phyloP scores from a whole-genome alignment of 1,139 yeast genomes.

The Candida tetrigidarum region DNA sequence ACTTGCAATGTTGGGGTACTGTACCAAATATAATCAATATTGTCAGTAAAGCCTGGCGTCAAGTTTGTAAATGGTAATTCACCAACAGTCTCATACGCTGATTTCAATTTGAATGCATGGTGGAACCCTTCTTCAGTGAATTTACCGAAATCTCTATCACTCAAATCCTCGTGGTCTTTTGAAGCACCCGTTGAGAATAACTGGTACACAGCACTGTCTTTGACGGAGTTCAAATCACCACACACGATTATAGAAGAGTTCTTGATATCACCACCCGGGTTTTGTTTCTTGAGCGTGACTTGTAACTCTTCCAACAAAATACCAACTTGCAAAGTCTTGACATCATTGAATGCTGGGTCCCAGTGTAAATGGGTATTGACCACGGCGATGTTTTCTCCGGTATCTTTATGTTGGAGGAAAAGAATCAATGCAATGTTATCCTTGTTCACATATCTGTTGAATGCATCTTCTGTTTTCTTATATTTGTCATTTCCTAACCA shows the following conservation, averaged over 20 bases:
- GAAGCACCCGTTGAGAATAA: constrained; percentile 80
- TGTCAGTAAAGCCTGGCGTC: constrained; percentile 91
- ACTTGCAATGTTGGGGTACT: constrained; percentile 79
- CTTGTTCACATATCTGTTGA: constrained; percentile 94
- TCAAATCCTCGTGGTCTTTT: constrained; percentile 76
- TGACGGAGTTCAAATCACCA: constrained; percentile 94
- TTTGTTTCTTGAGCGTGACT: constrained; percentile 56
- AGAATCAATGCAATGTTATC: constrained; percentile 88
- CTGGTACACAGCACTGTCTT: constrained; percentile 90
- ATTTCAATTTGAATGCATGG: constrained; percentile 79
- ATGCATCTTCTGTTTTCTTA: constrained; percentile 91
- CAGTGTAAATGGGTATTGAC: constrained; percentile 97
- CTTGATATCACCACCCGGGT: constrained; percentile 57
- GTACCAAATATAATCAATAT: constrained; percentile 96
- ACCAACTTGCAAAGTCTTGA: constrained; percentile 94
- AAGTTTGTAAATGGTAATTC: constrained; percentile 95
- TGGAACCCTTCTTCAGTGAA: constrained; percentile 89
- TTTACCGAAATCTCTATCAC: constrained; percentile 87
- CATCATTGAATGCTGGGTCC: constrained; percentile 98
- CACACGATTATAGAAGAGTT: constrained; percentile 79
- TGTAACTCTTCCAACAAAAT: constrained; percentile 88
- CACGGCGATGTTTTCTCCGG: constrained; percentile 74
- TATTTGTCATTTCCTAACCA: constrained; percentile 89
- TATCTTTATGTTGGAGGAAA: constrained; percentile 72
- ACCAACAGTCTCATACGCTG: constrained; percentile 83